Base-by-base conservation (phyloP, 169 alveolate species). In the Eimeria falciformis region DNA sequence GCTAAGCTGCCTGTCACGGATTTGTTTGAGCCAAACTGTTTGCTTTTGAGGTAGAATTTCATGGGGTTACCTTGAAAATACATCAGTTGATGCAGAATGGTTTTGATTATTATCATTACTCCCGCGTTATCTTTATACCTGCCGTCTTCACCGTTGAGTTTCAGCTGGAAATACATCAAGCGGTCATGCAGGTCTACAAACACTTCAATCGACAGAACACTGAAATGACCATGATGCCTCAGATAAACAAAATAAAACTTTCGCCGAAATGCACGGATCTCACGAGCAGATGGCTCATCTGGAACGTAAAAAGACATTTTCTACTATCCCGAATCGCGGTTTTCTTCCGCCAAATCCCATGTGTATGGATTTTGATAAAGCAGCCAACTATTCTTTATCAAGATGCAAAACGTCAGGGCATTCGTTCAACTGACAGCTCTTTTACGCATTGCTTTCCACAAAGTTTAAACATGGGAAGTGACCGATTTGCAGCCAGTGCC, bases 81-180 rank as follows among this genome's bases (percentile, higher is more conserved):
- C 83, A 71, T 71, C 25, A 53, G 40, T 23, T 43, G 47, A 25
- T 71, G 83, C n/a, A 56, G 83, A 0, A 71, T 71, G 25, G 56
- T 21, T 27, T 37, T 37, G 5, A 25, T 18, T 0, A 37, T 56
- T 9, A 43, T 43, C 11, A 43, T 9, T 6, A 12, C 27, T 23
- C 56, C 56, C 23, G 33, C 29, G 50, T 29, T 3, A 7, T 37
- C 56, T 9, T 18, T 14, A 5, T 5, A 25, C 2, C 50, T 53
- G 58, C 83, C 83, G 21, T 37, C 7, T 0, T 21, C 2, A 3
- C 40, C 58, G n/a, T 37, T 0, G 5, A 37, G 56, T 27, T 43
- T 71, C 56, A 71, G 56, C 11, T 56, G 53, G 50, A 71, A 37
- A 53, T 71, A 53, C 25, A 71, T 18, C 18, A 71, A 27, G 33